Conservation (phyloP, 2,329 filamentous ascomycete species). For the Sporothrix pseudoabietina region DNA sequence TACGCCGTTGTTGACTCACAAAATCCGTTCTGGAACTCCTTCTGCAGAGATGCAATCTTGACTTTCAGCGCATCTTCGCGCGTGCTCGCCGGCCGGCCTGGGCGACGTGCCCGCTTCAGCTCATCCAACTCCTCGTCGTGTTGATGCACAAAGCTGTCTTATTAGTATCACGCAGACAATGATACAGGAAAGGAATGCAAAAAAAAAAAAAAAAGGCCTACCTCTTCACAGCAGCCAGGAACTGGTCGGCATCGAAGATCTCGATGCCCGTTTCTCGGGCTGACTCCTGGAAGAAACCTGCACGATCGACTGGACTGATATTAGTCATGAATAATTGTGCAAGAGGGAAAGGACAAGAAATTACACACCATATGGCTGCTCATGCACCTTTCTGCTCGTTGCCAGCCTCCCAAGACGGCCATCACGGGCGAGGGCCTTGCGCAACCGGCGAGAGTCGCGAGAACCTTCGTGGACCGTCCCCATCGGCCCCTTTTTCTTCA, state of each 20-base stretch:
- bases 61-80: constrained; percentile 77
- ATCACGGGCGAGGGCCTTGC: constrained; percentile 77
- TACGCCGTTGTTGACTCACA: constrained; percentile 50
- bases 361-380: constrained; percentile 65
- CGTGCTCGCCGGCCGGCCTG: constrained; percentile 76
- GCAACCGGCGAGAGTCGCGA: constrained; percentile 78
- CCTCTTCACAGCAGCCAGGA: constrained; percentile 65
- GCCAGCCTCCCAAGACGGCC: constrained; percentile 76
- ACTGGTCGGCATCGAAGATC: constrained; percentile 56
- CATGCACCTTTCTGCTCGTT: constrained; percentile 69
- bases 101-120: constrained; percentile 68
- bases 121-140: constrained; percentile 70
- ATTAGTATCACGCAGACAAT: constrained; percentile 17
- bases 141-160: constrained; percentile 63
- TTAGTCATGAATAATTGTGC: background rate
- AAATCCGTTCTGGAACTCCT: constrained; percentile 82
- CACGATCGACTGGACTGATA: constrained; percentile 31
- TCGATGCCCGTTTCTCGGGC: constrained; percentile 55
- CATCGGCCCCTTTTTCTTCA: constrained; percentile 75
- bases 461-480: constrained; percentile 84
- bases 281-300: constrained; percentile 54
- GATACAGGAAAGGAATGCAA: background rate
- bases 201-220: constrained; percentile 43
- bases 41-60: constrained; percentile 69
- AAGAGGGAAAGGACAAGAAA: constrained; percentile 37